Evolutionary conservation across 176 grass and related monocot genomes (phyloP), one percentile per base, ranked within the genome.

Genomic region (Rhynchospora pubera): DNA sequence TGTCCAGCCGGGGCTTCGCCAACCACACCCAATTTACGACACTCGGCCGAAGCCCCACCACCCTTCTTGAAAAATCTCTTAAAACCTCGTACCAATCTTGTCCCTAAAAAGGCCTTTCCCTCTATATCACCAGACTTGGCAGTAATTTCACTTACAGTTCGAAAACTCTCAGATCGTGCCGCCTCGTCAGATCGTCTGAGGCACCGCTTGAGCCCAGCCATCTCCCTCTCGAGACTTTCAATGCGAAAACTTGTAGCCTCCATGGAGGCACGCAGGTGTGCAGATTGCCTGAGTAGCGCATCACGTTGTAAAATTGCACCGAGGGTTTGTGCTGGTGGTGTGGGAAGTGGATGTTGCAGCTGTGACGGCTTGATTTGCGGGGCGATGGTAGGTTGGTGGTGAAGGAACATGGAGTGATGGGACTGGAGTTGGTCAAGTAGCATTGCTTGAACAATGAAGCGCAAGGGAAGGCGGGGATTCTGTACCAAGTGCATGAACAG

Each of bases 371-470:
- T 78, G 56, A 56, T 48, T 16, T 4, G 67, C 4, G 28, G 73
- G 48, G 44, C 19, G 46, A 63, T 57, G 84, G 62, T 24, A 67
- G 71, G 57, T 55, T 3, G 72, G 13, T 76, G 72, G 48, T 24
- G 82, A 83, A 86, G 87, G 43, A 92, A 89, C 85, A 93, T 78
- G 45, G 87, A 89, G 85, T 91, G 87, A 60, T 94, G 96, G 58
- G 96, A 92, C 32, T 91, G 90, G 52, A 95, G 96, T 90, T 99
- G 96, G 84, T 99, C 92, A 22, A 93, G 79, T 72, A 99, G 89
- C 96, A 99, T 95, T 83, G 96, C 96, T 91, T 99, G 96, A 69
- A 99, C 93, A 70, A 99, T 87, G 87, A 99, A 99, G 34, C 96
- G 96, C 78, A 99, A 90, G 2, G 96, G 96, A 39, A 99, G 96